These are phyloP conservation scores for Coriaria nepalensis DNA, from an alignment of 306 rosid genomes.

Conservation along the genomic window DNA sequence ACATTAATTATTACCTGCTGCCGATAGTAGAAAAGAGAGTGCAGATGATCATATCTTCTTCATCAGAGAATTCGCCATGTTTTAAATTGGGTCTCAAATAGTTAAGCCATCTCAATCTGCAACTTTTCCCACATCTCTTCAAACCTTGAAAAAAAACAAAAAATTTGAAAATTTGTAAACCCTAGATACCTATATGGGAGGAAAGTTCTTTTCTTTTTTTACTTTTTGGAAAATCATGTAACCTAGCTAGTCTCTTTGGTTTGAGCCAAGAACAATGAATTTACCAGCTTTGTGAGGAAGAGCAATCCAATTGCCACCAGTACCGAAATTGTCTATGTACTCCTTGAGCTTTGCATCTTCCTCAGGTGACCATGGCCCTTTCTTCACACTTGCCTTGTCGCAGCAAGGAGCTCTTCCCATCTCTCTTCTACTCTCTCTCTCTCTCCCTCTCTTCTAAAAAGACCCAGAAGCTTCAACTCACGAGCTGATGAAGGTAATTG, in stretches of 20 bases:
- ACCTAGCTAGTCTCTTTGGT: too few species aligned
- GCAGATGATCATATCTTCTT: constrained; percentile 51
- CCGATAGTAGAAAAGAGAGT: constrained; percentile 45
- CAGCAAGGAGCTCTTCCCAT: constrained; percentile 65
- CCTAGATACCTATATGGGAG: too few species aligned
- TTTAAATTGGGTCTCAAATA: constrained; percentile 51
- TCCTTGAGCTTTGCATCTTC: constrained; percentile 45
- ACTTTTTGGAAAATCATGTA: too few species aligned
- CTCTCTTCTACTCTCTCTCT: constrained; percentile 9
- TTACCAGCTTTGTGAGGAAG: constrained; percentile 61
- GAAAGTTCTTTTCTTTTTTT: too few species aligned
- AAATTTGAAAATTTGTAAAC: neutral
- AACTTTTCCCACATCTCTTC: constrained; percentile 53
- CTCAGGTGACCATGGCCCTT: constrained; percentile 57
- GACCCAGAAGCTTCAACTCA: neutral
- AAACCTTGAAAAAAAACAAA: constrained; percentile 19
- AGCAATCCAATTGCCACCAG: constrained; percentile 55
- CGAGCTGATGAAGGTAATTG: neutral
- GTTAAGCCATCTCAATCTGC: constrained; percentile 62
- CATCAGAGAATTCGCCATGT: constrained; percentile 51
- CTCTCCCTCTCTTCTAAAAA: neutral
- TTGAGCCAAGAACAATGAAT: neutral
- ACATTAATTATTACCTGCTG: constrained; percentile 33
- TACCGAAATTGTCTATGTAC: constrained; percentile 36
- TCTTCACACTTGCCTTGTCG: constrained; percentile 54